Base-by-base conservation (phyloP, 2,329 filamentous ascomycete genomes). In the Cercospora sp. region DNA sequence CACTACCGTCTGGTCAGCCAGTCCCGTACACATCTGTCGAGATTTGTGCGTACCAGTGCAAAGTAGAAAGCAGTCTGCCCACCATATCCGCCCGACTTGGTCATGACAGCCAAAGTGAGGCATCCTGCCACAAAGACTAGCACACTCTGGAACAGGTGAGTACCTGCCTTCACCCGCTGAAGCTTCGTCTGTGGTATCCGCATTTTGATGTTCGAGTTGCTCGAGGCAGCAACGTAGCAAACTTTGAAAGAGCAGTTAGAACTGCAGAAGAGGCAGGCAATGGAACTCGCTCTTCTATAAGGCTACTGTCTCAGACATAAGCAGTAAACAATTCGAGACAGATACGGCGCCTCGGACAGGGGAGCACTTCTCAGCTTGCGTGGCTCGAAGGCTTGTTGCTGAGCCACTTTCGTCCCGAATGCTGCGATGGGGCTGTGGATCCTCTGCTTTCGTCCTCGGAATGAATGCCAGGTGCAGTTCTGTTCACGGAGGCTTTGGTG, bases 71-170 rank as follows among this genome's bases (percentile, higher is more conserved):
- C 84, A 21, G 85, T 83, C 58, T 85, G 81, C 8, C 86, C 85
- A 73, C 87, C 86, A 64, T 83, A 84, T 3, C 79, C 78, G 53
- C 83, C 86, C 34, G 79, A 79, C 72, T 86, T 86, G 5, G 85
- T 87, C 75, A 88, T 82, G 13, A 89, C 82, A 3, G 85, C 85
- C 66, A 89, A 84, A 10, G 85, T 86, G 61, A 89, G 78, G 64
- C 83, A 85, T 81, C 83, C 86, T 53, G 82, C 85, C 30, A 89
- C 77, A 77, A 89, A 88, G 70, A 88, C 85, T 68, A 87, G 78
- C 51, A 88, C 77, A 10, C 77, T 82, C 74, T 89, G 87, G 58
- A 82, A 75, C 53, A 81, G 81, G 76, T 89, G 87, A 45, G 86
- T 77, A 51, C 82, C 79, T 55, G 84, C 84, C 78, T 89, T 89